These are phyloP conservation scores for Xerocomus potaroensis DNA, from an alignment of 768 basidiomycete species.

Conservation along the genomic window DNA sequence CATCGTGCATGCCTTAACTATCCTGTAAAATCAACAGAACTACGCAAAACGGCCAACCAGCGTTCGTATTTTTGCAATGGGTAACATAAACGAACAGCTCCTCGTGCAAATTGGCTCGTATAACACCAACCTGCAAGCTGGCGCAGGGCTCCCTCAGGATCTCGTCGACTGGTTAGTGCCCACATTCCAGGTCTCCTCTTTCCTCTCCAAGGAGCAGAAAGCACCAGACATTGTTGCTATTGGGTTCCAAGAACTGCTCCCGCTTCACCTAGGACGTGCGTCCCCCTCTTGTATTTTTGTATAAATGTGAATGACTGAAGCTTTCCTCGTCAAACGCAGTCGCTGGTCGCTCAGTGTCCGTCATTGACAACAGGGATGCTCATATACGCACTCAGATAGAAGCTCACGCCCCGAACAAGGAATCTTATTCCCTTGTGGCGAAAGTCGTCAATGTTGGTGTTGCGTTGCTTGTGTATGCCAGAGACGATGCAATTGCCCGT, in stretches of 20 bases:
- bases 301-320: neutral
- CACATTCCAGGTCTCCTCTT: conserved; percentile 68
- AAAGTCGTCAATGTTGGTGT: conserved; percentile 83
- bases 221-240: conserved; percentile 87
- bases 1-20: no score
- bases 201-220: conserved; percentile 57
- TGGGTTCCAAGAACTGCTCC: conserved; percentile 91
- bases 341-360: conserved; percentile 66
- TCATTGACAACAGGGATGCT: conserved; percentile 62
- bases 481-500: conserved; percentile 61
- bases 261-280: conserved; percentile 82
- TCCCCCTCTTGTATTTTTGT: conserved; percentile 17
- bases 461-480: conserved; percentile 82
- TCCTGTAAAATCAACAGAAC: no score
- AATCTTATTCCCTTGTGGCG: conserved; percentile 73
- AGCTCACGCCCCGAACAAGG: conserved; percentile 63
- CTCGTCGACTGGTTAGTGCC: conserved; percentile 91
- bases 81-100: conserved; percentile 29
- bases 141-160: conserved; percentile 70
- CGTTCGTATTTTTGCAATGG: no score
- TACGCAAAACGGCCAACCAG: no score
- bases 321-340: conserved; percentile 50
- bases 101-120: conserved; percentile 84
- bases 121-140: conserved; percentile 86
- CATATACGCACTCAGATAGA: conserved; percentile 77